Evolutionary conservation across 2,329 filamentous ascomycete genomes (phyloP).

Genomic region (Helotiales sp.): DNA sequence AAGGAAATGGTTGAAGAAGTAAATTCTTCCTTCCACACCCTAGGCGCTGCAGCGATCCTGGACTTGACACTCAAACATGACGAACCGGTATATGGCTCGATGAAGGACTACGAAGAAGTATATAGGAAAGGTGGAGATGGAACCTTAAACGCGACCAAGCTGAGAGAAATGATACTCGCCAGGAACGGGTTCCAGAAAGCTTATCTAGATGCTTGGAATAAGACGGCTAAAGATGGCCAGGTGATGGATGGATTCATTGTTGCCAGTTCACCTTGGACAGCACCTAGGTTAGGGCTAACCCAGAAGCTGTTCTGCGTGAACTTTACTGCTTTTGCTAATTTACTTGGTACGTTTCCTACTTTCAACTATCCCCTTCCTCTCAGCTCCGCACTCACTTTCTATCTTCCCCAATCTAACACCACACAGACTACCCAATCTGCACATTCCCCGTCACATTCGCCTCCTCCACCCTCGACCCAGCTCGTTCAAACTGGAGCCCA

Average conservation of each 20-base stretch:
- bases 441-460: constrained; percentile 46
- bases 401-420: constrained; percentile 11
- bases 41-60: constrained; percentile 35
- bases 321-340: constrained; percentile 34
- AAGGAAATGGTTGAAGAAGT: constrained; percentile 32
- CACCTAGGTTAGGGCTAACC: constrained; percentile 34
- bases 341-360: constrained; percentile 28
- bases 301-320: constrained; percentile 32
- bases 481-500: constrained; percentile 24
- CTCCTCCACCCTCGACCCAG: constrained; percentile 40
- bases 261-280: constrained; percentile 37
- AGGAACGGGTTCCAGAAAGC: constrained; percentile 38
- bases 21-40: constrained; percentile 34
- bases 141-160: constrained; percentile 30
- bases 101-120: constrained; percentile 32
- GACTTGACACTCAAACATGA: constrained; percentile 29
- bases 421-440: constrained; percentile 34
- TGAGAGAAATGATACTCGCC: constrained; percentile 34
- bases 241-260: constrained; percentile 39
- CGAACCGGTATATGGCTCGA: constrained; percentile 32
- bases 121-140: constrained; percentile 31
- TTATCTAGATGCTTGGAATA: constrained; percentile 39
- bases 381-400: too few relatives aligned
- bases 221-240: constrained; percentile 31
- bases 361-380: too few relatives aligned